phyloP scores from a whole-genome alignment of 2,329 filamentous ascomycete genomes.

The Ophiostoma novo-ulmi region DNA sequence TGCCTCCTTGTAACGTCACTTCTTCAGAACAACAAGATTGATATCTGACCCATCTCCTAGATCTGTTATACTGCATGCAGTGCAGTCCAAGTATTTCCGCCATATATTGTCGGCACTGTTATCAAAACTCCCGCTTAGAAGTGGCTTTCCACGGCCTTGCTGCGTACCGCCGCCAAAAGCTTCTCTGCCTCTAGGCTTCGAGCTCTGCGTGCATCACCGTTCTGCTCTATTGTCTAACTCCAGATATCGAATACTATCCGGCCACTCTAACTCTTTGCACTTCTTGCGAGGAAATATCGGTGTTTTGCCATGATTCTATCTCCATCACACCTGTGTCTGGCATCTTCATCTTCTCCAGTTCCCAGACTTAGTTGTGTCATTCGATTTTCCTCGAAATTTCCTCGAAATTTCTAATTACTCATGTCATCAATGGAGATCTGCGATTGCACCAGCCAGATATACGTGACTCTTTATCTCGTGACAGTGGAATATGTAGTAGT shows the following conservation, averaged over 20 bases:
- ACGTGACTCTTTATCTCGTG: background rate
- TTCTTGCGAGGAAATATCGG: background rate
- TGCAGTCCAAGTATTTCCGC: background rate
- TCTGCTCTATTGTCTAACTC: background rate
- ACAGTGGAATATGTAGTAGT: background rate
- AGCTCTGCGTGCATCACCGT: background rate
- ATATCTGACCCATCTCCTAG: background rate
- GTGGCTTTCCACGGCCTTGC: background rate
- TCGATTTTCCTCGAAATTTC: background rate
- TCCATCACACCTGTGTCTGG: background rate
- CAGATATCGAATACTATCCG: background rate
- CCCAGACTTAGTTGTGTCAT: background rate
- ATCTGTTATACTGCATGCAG: background rate
- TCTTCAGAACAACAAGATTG: background rate
- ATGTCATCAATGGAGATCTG: background rate
- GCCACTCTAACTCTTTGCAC: background rate
- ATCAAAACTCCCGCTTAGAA: background rate
- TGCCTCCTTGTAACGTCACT: background rate
- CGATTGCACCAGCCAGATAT: background rate
- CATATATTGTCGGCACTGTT: background rate
- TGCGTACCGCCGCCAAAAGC: background rate
- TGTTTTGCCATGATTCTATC: background rate
- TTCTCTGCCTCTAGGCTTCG: background rate
- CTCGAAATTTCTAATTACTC: too few species aligned
- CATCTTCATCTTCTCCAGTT: background rate